Conservation (phyloP, 768 basidiomycete genomes). For the Candolleomyces efflorescens region DNA sequence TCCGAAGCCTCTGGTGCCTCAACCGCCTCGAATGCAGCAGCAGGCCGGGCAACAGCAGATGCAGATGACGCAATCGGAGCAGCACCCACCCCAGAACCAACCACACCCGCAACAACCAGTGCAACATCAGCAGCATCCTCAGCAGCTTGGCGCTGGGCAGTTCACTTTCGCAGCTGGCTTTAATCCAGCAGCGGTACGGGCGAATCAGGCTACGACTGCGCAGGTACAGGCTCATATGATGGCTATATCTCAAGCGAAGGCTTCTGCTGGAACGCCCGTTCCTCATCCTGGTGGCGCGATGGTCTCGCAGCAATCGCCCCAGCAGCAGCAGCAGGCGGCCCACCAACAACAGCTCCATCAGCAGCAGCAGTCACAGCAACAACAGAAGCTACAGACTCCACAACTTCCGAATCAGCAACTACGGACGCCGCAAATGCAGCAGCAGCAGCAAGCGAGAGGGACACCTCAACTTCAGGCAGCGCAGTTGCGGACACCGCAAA, state of each 20-base stretch:
- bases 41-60: constrained; percentile 9
- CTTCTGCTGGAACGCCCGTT: constrained; percentile 6
- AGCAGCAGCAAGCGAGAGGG: constrained; percentile 9
- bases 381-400: constrained; percentile 6
- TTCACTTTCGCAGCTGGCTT: constrained; percentile 5
- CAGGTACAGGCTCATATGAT: constrained; percentile 9
- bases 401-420: constrained; percentile 7
- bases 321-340: constrained; percentile 8
- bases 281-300: neutral
- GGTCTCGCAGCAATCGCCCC: neutral
- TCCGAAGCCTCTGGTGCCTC: neutral
- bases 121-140: constrained; percentile 14
- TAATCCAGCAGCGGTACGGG: constrained; percentile 10
- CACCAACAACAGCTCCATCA: constrained; percentile 14
- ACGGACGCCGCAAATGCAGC: constrained; percentile 12
- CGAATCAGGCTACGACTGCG: constrained; percentile 11
- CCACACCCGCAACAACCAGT: constrained; percentile 14
- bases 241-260: constrained; percentile 3
- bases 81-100: constrained; percentile 12
- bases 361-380: constrained; percentile 9
- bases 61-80: constrained; percentile 14
- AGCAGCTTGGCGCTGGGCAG: constrained; percentile 8
- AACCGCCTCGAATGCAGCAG: neutral
- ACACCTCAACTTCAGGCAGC: constrained; percentile 11
- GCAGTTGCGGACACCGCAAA: constrained; percentile 20